phyloP scores from a whole-genome alignment of 2,329 filamentous ascomycete species.

The Clarireedia sp. region DNA sequence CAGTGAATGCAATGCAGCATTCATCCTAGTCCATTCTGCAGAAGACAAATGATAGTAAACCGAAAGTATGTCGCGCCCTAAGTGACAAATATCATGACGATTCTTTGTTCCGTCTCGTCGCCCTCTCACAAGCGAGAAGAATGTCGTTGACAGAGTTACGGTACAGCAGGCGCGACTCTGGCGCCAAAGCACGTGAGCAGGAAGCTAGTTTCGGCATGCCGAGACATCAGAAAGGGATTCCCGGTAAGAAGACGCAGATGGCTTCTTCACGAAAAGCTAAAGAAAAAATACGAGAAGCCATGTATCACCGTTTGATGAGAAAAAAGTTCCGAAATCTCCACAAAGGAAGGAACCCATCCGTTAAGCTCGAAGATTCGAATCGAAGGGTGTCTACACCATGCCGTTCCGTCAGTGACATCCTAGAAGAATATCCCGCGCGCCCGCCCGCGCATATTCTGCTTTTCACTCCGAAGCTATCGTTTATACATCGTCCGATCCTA shows the following conservation, averaged over 20 bases:
- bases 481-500: not conserved
- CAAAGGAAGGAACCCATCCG: not conserved
- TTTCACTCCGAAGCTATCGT: not conserved
- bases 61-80: too few relatives aligned
- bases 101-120: too few relatives aligned
- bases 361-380: not conserved
- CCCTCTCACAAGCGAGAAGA: not conserved
- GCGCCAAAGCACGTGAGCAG: constrained; percentile 8
- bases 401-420: not conserved
- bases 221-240: not conserved
- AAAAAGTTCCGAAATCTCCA: not conserved
- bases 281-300: not conserved
- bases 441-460: not conserved
- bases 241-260: not conserved
- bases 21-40: too few relatives aligned
- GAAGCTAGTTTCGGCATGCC: not conserved
- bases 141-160: constrained; percentile 6
- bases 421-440: not conserved
- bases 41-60: too few relatives aligned
- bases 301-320: not conserved
- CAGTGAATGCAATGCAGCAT: too few relatives aligned
- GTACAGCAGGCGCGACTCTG: constrained; percentile 4
- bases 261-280: not conserved
- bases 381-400: not conserved
- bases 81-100: too few relatives aligned